Evolutionary conservation across 1,284 basidiomycete species (phyloP).

Genomic region (Rhodotorula sp.): DNA sequence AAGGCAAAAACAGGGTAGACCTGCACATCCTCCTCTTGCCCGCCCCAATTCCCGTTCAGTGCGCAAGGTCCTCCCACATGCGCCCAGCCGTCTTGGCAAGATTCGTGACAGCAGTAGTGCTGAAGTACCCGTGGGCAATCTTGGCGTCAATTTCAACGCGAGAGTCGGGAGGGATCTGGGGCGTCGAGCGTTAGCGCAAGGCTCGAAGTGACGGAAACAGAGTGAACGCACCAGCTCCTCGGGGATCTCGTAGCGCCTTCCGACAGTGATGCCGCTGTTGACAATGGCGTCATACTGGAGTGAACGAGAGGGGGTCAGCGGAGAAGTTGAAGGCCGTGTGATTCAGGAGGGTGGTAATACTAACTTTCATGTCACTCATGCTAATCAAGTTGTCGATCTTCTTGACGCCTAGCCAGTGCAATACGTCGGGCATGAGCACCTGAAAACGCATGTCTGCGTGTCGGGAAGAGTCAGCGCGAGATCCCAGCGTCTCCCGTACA

Average conservation of each 20-base stretch:
- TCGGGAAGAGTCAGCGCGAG: not conserved
- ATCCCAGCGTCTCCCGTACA: not conserved
- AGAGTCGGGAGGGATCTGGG: conserved; percentile 80
- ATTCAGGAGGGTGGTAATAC: not conserved
- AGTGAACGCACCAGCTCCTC: conserved; percentile 51
- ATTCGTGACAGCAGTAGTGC: conserved; percentile 74
- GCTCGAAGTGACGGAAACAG: not conserved
- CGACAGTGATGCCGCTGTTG: conserved; percentile 78
- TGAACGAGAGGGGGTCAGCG: not conserved
- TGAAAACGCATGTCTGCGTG: conserved; percentile 83
- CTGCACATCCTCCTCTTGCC: not conserved
- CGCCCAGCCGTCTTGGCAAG: conserved; percentile 82
- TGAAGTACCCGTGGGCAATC: conserved; percentile 90
- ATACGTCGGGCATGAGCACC: conserved; percentile 91
- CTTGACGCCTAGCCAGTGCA: conserved; percentile 89
- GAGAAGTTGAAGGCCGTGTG: not conserved
- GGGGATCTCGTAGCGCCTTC: conserved; percentile 79
- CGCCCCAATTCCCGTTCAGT: conserved; percentile 10
- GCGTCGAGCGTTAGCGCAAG: not conserved
- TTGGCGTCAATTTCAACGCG: conserved; percentile 91
- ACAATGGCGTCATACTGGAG: conserved; percentile 68
- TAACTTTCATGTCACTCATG: conserved; percentile 85
- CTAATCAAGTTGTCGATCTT: conserved; percentile 84
- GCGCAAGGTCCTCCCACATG: conserved; percentile 62
- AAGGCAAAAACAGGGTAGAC: too few relatives aligned